phyloP scores from a whole-genome alignment of 257 asterid genomes.

The Solanum paucissectum region DNA sequence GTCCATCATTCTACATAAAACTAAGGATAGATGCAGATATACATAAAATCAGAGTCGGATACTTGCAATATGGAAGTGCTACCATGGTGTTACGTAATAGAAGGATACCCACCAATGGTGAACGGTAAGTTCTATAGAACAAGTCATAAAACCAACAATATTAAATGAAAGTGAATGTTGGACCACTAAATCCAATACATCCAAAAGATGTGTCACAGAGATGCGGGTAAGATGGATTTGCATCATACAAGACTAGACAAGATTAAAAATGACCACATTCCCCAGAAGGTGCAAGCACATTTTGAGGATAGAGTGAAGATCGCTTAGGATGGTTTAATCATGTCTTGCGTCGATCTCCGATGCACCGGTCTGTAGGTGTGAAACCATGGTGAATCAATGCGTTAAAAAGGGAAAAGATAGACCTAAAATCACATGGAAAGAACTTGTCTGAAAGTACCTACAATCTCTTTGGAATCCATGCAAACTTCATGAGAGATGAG shows the following conservation, averaged over 20 bases:
- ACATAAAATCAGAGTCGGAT: background rate
- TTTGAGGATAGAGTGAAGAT: background rate
- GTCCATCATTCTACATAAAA: background rate
- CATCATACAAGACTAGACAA: background rate
- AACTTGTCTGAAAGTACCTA: background rate
- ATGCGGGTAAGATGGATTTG: background rate
- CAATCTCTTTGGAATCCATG: background rate
- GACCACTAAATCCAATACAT: background rate
- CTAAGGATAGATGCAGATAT: background rate
- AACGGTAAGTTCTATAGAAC: background rate
- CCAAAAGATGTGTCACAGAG: background rate
- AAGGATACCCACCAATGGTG: background rate
- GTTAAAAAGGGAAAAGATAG: background rate
- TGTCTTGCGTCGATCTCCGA: background rate
- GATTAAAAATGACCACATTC: background rate
- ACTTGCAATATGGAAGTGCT: background rate
- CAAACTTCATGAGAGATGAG: background rate
- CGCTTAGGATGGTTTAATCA: background rate
- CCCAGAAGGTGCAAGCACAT: background rate
- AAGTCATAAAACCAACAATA: background rate
- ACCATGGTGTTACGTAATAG: background rate
- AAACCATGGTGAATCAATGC: background rate
- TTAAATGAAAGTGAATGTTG: background rate
- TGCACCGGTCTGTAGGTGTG: background rate
- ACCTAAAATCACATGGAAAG: background rate